Percentiles rank a stretch among this genome's conserved stretches.
phyloP scores from a whole-genome alignment of 1,284 basidiomycete genomes.

The Heliocybe sulcata region DNA sequence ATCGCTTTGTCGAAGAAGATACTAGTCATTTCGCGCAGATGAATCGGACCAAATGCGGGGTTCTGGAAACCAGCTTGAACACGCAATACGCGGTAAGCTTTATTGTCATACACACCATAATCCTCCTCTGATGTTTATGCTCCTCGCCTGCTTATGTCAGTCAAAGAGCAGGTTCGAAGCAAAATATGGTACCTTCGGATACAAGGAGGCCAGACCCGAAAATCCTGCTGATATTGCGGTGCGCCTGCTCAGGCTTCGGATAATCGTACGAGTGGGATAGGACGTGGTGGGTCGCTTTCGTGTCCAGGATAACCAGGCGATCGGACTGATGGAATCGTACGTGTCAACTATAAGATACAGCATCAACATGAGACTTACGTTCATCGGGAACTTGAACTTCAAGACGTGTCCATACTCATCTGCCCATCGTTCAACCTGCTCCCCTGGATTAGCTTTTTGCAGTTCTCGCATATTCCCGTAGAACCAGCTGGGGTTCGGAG shows the following conservation, averaged over 20 bases:
- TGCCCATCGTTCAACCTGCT: neutral
- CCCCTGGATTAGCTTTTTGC: constrained; percentile 14
- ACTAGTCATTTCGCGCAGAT: constrained; percentile 5
- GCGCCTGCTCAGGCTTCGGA: constrained; percentile 2
- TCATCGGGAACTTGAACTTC: neutral
- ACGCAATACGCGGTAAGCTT: neutral
- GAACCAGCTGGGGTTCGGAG: neutral
- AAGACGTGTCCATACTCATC: neutral
- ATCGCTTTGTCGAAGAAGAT: constrained; percentile 3
- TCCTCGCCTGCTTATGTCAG: neutral
- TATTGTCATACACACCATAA: neutral
- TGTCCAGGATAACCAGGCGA: constrained; percentile 2
- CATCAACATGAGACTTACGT: neutral
- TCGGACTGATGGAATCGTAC: neutral
- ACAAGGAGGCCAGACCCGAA: constrained; percentile 1
- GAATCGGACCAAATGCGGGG: constrained; percentile 14
- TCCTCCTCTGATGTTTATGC: neutral
- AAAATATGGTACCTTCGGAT: constrained; percentile 17
- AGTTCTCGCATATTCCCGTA: neutral
- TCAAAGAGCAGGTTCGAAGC: neutral
- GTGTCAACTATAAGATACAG: neutral
- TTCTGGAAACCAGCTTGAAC: constrained; percentile 12
- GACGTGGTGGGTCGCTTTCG: constrained; percentile 5
- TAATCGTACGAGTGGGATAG: constrained; percentile 1
- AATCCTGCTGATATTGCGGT: neutral